A percentile compares a stretch with the other conserved stretches of the same genome.
Conservation (phyloP, 306 rosid species). For the Hippophae rhamnoides region DNA sequence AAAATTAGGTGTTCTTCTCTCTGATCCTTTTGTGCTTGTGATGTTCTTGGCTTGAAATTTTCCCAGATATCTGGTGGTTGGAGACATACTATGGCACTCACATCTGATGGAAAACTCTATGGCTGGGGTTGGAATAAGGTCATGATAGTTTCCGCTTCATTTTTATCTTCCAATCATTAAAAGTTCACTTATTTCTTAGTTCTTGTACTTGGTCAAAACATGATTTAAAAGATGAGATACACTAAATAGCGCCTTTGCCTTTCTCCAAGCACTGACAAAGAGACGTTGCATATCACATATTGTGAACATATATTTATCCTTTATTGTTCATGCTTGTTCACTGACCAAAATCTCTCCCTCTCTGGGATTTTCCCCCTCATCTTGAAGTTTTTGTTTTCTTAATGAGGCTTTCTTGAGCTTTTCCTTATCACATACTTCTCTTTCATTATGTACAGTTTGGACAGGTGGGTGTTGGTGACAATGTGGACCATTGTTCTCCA, state of each 20-base stretch:
- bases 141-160: background rate
- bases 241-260: too few relatives aligned
- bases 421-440: background rate
- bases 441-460: slow-evolving; percentile 59
- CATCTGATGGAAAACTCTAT: slow-evolving; percentile 65
- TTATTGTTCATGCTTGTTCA: too few relatives aligned
- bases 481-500: slow-evolving; percentile 64
- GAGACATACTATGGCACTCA: slow-evolving; percentile 94
- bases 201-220: background rate
- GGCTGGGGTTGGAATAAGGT: slow-evolving; percentile 99
- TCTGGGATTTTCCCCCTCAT: too few relatives aligned
- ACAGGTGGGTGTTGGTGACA: slow-evolving; percentile 87
- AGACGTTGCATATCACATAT: too few relatives aligned
- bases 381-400: too few relatives aligned
- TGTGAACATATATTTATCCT: too few relatives aligned
- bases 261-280: too few relatives aligned
- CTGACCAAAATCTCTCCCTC: too few relatives aligned
- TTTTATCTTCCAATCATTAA: slow-evolving; percentile 10
- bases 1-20: slow-evolving; percentile 5
- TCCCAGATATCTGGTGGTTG: slow-evolving; percentile 93
- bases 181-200: slow-evolving; percentile 16
- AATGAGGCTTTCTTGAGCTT: too few relatives aligned
- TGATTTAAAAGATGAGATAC: too few relatives aligned
- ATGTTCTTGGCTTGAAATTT: slow-evolving; percentile 17
- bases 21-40: slow-evolving; percentile 11